Conservation (phyloP, 768 basidiomycete species). For the Lentinula lateritia region DNA sequence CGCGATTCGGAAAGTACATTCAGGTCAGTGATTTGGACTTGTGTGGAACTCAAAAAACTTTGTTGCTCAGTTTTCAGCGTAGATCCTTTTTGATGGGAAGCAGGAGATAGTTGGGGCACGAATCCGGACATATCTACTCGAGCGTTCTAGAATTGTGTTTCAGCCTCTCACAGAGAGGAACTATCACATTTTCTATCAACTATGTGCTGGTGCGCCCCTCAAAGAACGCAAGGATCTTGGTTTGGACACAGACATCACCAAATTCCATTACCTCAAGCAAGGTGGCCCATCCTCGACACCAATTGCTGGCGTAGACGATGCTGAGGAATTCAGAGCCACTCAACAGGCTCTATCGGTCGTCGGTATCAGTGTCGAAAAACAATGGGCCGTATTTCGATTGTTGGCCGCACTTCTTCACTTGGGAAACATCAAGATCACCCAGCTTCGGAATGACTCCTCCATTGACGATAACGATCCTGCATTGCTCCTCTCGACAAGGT, state of each 20-base stretch:
- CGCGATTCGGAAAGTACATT: conserved; percentile 98
- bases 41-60: not conserved
- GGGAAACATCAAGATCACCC: conserved; percentile 93
- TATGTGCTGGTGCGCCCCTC: conserved; percentile 92
- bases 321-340: conserved; percentile 89
- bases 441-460: conserved; percentile 73
- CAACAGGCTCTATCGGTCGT: conserved; percentile 95
- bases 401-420: conserved; percentile 92
- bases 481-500: conserved; percentile 75
- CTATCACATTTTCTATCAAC: conserved; percentile 99
- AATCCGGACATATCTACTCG: conserved; percentile 97
- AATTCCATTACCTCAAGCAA: conserved; percentile 91
- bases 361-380: conserved; percentile 94
- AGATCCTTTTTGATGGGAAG: conserved; percentile 95
- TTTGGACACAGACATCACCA: conserved; percentile 75
- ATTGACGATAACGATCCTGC: conserved; percentile 82
- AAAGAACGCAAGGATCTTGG: conserved; percentile 96
- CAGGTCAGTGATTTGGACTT: conserved; percentile 53
- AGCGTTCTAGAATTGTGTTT: conserved; percentile 95
- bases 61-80: conserved; percentile 6
- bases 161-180: conserved; percentile 96
- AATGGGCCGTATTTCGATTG: conserved; percentile 96
- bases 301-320: conserved; percentile 92
- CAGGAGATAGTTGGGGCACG: conserved; percentile 98
- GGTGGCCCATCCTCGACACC: conserved; percentile 85